Base-by-base conservation (phyloP, 1,139 yeast species). In the Pichia sp. region DNA sequence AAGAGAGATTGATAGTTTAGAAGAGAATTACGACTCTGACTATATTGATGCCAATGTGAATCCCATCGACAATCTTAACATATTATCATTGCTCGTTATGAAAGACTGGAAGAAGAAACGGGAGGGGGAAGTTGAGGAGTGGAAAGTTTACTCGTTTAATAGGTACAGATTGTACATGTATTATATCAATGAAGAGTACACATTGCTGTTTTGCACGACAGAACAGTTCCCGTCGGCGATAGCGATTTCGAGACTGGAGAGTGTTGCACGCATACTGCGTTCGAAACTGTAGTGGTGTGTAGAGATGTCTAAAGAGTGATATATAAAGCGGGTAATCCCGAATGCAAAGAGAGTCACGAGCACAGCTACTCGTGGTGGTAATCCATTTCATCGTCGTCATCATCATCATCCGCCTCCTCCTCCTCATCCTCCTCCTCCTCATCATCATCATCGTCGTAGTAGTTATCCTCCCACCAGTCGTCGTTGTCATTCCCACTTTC, bases 401-500 rank as follows among this genome's bases (percentile, higher is more conserved):
- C 63, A 4, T 60, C 63, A 34, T 61, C 65, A 24, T 24, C 10
- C 5, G 28, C 10, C 28, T 25, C 28, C n/a, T n/a, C n/a, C 15
- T 59, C 59, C 7, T 58, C 59, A 2, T 53, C 58, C 1, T 51
- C 56, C 2, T 50, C 57, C 25, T 71, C 79, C 7, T 72, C 82
- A 18, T 70, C 80, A 17, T 72, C 77, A 8, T 72, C 77, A 43
- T 75, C 71, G 40, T 71, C 78, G 47, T 73, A 77, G 37, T 74
- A 78, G 50, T 78, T 84, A 47, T 74, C 58, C 50, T 57, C 56
- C 93, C 94, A 84, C 56, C 84, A 84, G 55, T 83, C 91, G 51
- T 84, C 94, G 53, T 84, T 94, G 19, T 81, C 81, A 31, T 77
- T 83, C 46, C 79, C 88, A 43, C 74, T 79, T 43, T 75, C 77